Evolutionary conservation across 2,329 filamentous ascomycete genomes (phyloP).

Genomic region (Daldinia eschscholtzii): DNA sequence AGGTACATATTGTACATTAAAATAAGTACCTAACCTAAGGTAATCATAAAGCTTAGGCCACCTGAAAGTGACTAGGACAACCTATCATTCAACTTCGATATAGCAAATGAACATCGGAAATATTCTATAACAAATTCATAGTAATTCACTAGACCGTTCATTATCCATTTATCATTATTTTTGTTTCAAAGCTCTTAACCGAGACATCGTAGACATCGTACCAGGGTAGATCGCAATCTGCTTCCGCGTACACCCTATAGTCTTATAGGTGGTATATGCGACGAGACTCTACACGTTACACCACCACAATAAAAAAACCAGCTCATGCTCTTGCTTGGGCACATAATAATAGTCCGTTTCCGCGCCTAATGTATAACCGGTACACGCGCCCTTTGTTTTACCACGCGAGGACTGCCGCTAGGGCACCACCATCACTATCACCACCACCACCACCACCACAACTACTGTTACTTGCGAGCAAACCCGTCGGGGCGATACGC

Average conservation of each 20-base stretch:
- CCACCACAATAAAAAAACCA: neutral
- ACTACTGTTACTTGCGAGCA: neutral
- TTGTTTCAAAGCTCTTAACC: neutral
- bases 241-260: slow-evolving; percentile 20
- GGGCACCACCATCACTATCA: slow-evolving; percentile 1
- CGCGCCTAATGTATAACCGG: slow-evolving; percentile 32
- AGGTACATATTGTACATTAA: neutral
- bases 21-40: neutral
- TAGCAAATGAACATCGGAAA: neutral
- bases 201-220: neutral
- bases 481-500: slow-evolving; percentile 4
- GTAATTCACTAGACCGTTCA: neutral
- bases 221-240: slow-evolving; percentile 39
- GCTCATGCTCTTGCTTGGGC: slow-evolving; percentile 1
- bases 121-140: slow-evolving; percentile 1
- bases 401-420: slow-evolving; percentile 19
- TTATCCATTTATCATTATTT: neutral
- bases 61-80: neutral
- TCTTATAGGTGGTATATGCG: slow-evolving; percentile 8
- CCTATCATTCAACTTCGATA: neutral
- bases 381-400: slow-evolving; percentile 30
- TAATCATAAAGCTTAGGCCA: slow-evolving; percentile 1
- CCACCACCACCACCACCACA: neutral
- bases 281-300: slow-evolving; percentile 24
- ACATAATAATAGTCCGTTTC: slow-evolving; percentile 26